Conservation (phyloP, 2,329 filamentous ascomycete species). For the Fusarium udum region DNA sequence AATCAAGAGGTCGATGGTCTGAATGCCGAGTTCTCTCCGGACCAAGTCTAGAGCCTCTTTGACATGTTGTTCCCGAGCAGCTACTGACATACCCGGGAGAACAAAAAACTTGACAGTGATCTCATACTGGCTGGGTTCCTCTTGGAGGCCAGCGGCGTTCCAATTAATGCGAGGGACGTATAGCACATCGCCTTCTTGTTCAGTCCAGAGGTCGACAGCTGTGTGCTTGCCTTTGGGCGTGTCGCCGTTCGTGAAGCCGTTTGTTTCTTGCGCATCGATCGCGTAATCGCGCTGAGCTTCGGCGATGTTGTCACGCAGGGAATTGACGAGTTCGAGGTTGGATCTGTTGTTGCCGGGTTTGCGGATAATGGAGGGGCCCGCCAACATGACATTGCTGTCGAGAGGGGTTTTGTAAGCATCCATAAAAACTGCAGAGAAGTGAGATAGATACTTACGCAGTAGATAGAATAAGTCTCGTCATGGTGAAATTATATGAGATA, state of each 20-base stretch:
- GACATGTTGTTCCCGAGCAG: slow-evolving; percentile 74
- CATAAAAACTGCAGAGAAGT: slow-evolving; percentile 14
- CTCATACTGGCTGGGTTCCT: slow-evolving; percentile 87
- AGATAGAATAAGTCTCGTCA: slow-evolving; percentile 84
- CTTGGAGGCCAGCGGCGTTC: slow-evolving; percentile 74
- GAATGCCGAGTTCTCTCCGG: slow-evolving; percentile 78
- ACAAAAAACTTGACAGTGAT: slow-evolving; percentile 97
- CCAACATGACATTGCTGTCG: slow-evolving; percentile 81
- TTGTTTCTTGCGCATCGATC: slow-evolving; percentile 41
- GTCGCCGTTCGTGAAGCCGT: slow-evolving; percentile 48
- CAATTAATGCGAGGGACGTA: slow-evolving; percentile 84
- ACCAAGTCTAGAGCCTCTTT: slow-evolving; percentile 83
- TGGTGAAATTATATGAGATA: slow-evolving; percentile 45
- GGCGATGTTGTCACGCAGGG: slow-evolving; percentile 83
- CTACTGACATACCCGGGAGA: slow-evolving; percentile 74
- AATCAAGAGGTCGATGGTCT: slow-evolving; percentile 86
- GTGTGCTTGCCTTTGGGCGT: slow-evolving; percentile 34
- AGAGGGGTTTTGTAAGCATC: slow-evolving; percentile 39
- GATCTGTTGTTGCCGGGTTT: slow-evolving; percentile 79
- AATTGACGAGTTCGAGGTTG: slow-evolving; percentile 91
- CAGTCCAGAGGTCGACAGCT: slow-evolving; percentile 71
- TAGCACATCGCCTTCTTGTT: slow-evolving; percentile 65
- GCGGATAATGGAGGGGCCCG: slow-evolving; percentile 83
- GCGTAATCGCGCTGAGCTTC: slow-evolving; percentile 74
- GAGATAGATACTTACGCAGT: slow-evolving; percentile 72